These are phyloP conservation scores for Serendipita sp. DNA, from an alignment of 768 basidiomycete genomes.

Conservation along the genomic window DNA sequence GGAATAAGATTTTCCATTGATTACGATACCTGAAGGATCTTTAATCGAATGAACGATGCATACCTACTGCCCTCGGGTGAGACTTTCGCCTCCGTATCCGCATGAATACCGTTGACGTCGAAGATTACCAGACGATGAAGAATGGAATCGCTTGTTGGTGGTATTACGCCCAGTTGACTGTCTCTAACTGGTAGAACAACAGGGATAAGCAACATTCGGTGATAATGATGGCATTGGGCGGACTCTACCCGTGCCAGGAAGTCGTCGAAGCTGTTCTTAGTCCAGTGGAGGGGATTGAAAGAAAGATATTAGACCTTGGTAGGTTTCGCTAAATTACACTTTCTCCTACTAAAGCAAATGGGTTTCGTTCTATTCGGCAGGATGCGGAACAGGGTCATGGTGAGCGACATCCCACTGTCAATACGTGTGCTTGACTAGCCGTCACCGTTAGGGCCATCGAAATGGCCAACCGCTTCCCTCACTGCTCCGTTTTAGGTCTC, in stretches of 20 bases:
- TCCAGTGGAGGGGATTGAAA: neutral
- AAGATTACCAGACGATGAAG: neutral
- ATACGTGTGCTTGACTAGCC: too few species aligned
- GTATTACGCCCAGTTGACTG: neutral
- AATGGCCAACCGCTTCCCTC: neutral
- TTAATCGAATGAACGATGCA: too few species aligned
- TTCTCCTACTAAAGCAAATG: neutral
- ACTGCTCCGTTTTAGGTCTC: neutral
- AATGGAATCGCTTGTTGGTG: neutral
- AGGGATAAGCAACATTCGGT: conserved; percentile 8
- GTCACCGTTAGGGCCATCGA: too few species aligned
- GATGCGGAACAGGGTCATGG: conserved; percentile 5
- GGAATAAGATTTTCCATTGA: too few species aligned
- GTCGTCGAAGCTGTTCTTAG: neutral
- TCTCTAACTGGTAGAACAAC: neutral
- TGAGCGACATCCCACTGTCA: too few species aligned
- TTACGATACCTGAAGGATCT: too few species aligned
- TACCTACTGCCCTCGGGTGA: too few species aligned
- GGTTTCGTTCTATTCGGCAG: neutral
- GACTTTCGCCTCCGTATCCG: too few species aligned
- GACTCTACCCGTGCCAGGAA: neutral
- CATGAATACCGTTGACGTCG: too few species aligned
- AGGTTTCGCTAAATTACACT: too few species aligned
- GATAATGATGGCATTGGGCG: neutral
- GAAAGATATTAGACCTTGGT: conserved; percentile 1